Percentiles rank a stretch among this genome's conserved stretches.
These are phyloP conservation scores for Chrysoporthe cubensis DNA, from an alignment of 2,329 filamentous ascomycete genomes.

Conservation along the genomic window DNA sequence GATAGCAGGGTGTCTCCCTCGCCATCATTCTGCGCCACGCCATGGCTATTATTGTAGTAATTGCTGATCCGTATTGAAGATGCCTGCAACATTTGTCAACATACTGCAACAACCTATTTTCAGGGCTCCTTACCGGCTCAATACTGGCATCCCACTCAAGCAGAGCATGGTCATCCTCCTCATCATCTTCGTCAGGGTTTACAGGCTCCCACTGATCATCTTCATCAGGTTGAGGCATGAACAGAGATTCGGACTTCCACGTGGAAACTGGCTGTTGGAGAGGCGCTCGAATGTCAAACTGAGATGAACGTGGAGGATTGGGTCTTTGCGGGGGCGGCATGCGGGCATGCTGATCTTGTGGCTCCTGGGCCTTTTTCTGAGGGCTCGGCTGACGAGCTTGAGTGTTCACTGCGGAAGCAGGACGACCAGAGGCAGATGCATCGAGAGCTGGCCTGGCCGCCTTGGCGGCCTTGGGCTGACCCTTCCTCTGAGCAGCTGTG, in stretches of 20 bases:
- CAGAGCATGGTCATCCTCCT: slow-evolving; percentile 67
- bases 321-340: slow-evolving; percentile 39
- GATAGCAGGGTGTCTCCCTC: slow-evolving; percentile 32
- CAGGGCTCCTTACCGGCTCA: slow-evolving; percentile 57
- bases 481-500: slow-evolving; percentile 51
- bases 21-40: slow-evolving; percentile 3
- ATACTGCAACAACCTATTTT: not conserved
- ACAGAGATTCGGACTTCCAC: slow-evolving; percentile 68
- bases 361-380: slow-evolving; percentile 25
- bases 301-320: slow-evolving; percentile 37
- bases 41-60: slow-evolving; percentile 30
- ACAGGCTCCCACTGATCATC: slow-evolving; percentile 75
- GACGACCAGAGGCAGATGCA: slow-evolving; percentile 46
- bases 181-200: slow-evolving; percentile 56
- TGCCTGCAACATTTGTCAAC: slow-evolving; percentile 41
- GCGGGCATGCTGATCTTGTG: slow-evolving; percentile 11
- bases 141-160: slow-evolving; percentile 76
- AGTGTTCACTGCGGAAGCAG: slow-evolving; percentile 40
- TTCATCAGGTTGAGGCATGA: slow-evolving; percentile 68
- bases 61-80: slow-evolving; percentile 35
- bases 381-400: slow-evolving; percentile 31
- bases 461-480: slow-evolving; percentile 46
- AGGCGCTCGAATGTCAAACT: slow-evolving; percentile 40
- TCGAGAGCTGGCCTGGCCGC: slow-evolving; percentile 50
- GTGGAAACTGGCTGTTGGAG: slow-evolving; percentile 55